Conservation (phyloP, 305 asterid species). For the Fraxinus sp. region DNA sequence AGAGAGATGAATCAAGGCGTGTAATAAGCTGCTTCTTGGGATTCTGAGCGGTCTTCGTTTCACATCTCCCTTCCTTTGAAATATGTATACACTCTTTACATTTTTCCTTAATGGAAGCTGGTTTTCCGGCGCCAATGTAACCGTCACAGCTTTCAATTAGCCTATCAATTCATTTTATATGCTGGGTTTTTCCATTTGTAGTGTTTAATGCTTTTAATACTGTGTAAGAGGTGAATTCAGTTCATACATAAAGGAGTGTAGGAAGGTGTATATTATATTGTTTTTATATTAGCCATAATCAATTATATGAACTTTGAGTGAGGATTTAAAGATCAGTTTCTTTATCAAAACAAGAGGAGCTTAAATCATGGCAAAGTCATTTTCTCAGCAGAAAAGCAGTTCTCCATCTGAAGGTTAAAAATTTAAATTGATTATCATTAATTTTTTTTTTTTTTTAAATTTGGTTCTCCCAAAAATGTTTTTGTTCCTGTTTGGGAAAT, state of each 20-base stretch:
- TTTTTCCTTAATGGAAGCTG: neutral
- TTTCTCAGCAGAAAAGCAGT: conserved; percentile 46
- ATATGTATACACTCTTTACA: conserved; percentile 12
- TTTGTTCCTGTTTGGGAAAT: conserved; percentile 4
- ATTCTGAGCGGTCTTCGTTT: conserved; percentile 45
- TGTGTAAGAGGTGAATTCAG: conserved; percentile 17
- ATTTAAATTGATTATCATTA: neutral
- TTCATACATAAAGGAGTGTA: conserved; percentile 19
- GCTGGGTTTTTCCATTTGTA: neutral
- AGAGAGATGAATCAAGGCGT: conserved; percentile 49
- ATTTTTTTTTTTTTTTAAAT: neutral
- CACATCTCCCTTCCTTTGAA: neutral
- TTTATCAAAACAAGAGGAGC: conserved; percentile 23
- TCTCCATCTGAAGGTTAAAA: conserved; percentile 47
- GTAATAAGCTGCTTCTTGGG: conserved; percentile 55
- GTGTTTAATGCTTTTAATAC: neutral
- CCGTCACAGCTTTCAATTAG: neutral
- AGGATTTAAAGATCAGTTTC: conserved; percentile 28
- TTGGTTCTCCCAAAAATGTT: neutral
- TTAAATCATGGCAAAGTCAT: conserved; percentile 52
- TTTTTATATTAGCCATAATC: neutral
- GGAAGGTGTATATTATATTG: conserved; percentile 18
- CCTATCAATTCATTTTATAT: neutral
- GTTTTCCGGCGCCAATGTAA: conserved; percentile 3
- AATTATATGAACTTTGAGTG: conserved; percentile 12